Conservation (phyloP, 345 rosid species). For the Populus nigra region DNA sequence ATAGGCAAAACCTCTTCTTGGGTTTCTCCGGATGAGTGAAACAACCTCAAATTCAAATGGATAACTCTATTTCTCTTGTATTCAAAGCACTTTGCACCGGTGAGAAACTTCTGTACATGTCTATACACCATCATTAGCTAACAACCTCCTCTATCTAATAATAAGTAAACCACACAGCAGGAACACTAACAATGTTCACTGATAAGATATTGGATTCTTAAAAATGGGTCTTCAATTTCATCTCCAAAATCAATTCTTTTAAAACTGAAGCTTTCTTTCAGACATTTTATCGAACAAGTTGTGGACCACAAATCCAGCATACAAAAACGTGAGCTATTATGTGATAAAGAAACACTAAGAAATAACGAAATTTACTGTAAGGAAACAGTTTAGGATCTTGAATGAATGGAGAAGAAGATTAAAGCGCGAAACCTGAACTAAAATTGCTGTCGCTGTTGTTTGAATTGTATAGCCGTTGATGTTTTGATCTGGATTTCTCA, state of each 20-base stretch:
- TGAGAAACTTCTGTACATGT: conserved; percentile 6
- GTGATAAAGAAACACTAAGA: not conserved
- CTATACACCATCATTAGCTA: conserved; percentile 20
- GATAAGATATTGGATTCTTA: not conserved
- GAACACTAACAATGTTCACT: not conserved
- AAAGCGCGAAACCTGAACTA: not conserved
- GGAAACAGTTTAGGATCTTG: not conserved
- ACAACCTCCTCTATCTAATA: not conserved
- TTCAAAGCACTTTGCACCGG: conserved; percentile 9
- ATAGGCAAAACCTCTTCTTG: conserved; percentile 29
- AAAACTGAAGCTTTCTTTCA: not conserved
- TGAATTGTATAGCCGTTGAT: not conserved
- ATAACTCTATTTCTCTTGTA: conserved; percentile 14
- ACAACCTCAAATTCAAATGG: conserved; percentile 25
- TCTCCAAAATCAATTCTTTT: not conserved
- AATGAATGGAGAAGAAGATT: not conserved
- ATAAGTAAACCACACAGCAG: not conserved
- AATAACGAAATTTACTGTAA: not conserved
- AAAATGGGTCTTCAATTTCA: too few species aligned
- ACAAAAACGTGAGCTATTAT: not conserved
- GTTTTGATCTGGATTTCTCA: not conserved
- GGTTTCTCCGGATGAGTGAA: conserved; percentile 37
- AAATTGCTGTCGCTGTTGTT: not conserved
- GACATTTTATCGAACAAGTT: conserved; percentile 21
- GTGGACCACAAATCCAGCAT: not conserved